Conservation (phyloP, 2,329 filamentous ascomycete genomes). For the Cercospora sesami region DNA sequence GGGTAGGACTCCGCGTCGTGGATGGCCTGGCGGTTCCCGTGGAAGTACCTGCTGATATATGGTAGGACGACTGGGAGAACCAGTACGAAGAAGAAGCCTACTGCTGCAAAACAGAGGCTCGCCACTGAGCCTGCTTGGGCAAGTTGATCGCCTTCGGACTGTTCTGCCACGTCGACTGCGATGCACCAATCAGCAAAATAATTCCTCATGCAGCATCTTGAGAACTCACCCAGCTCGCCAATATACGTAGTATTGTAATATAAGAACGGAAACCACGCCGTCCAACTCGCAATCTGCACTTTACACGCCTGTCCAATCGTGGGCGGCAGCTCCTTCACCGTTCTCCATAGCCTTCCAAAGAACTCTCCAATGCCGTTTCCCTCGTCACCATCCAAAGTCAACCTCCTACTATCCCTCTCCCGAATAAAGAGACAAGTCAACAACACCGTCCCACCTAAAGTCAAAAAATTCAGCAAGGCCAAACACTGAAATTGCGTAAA, state of each 20-base stretch:
- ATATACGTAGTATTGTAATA: slow-evolving; percentile 30
- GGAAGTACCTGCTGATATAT: slow-evolving; percentile 3
- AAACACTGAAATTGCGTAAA: slow-evolving; percentile 26
- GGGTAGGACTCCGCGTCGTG: not conserved
- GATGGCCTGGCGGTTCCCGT: not conserved
- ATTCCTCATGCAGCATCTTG: not conserved
- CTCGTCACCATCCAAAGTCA: not conserved
- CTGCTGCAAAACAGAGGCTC: slow-evolving; percentile 25
- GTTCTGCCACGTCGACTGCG: slow-evolving; percentile 10
- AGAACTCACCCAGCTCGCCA: slow-evolving; percentile 25
- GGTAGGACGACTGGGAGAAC: slow-evolving; percentile 18
- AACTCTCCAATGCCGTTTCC: slow-evolving; percentile 14
- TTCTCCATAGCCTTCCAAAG: slow-evolving; percentile 19
- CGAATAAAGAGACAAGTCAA: slow-evolving; percentile 23
- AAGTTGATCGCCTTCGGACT: slow-evolving; percentile 17
- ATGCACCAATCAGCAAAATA: not conserved
- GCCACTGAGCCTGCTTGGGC: slow-evolving; percentile 26
- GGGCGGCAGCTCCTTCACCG: slow-evolving; percentile 14
- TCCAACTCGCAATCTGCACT: slow-evolving; percentile 23
- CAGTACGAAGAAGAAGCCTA: slow-evolving; percentile 26
- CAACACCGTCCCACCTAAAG: slow-evolving; percentile 21
- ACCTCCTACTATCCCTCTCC: slow-evolving; percentile 21
- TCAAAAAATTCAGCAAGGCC: slow-evolving; percentile 24
- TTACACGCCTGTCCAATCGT: slow-evolving; percentile 23
- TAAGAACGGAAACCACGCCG: slow-evolving; percentile 29